These are phyloP conservation scores for Kodamaea neixiangensis DNA, from an alignment of 805 yeast species.

Conservation along the genomic window DNA sequence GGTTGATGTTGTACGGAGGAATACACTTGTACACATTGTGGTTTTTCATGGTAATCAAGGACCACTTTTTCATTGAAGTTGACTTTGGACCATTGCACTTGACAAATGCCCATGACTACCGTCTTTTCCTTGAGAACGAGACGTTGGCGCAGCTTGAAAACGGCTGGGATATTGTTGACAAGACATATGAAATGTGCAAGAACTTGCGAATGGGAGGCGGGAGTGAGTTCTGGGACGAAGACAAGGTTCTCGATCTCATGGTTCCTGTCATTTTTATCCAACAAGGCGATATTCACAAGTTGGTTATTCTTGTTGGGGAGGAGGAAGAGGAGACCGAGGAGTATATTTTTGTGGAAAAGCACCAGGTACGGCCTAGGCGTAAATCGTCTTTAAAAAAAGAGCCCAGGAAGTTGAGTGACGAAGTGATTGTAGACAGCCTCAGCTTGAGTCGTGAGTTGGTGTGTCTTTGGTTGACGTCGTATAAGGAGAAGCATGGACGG, in stretches of 20 bases:
- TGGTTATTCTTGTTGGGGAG: constrained; percentile 19
- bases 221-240: constrained; percentile 18
- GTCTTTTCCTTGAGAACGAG: constrained; percentile 15
- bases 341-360: constrained; percentile 17
- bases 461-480: constrained; percentile 21
- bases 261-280: constrained; percentile 24
- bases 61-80: constrained; percentile 24
- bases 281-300: constrained; percentile 8
- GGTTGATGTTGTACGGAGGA: constrained; percentile 46
- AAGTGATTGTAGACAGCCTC: constrained; percentile 13
- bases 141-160: constrained; percentile 15
- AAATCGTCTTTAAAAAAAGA: constrained; percentile 16
- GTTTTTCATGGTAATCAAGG: constrained; percentile 41
- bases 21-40: constrained; percentile 42
- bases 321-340: constrained; percentile 20
- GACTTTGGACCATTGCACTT: constrained; percentile 24
- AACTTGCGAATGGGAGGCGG: constrained; percentile 11
- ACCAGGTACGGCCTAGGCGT: constrained; percentile 18
- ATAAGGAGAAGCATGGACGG: constrained; percentile 8
- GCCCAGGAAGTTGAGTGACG: neutral
- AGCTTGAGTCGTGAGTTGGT: constrained; percentile 22
- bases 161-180: constrained; percentile 20
- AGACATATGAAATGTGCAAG: constrained; percentile 14
- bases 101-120: constrained; percentile 30
- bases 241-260: constrained; percentile 15